Conservation (phyloP, 2,329 filamentous ascomycete species). For the Tolypocladium amazonense region DNA sequence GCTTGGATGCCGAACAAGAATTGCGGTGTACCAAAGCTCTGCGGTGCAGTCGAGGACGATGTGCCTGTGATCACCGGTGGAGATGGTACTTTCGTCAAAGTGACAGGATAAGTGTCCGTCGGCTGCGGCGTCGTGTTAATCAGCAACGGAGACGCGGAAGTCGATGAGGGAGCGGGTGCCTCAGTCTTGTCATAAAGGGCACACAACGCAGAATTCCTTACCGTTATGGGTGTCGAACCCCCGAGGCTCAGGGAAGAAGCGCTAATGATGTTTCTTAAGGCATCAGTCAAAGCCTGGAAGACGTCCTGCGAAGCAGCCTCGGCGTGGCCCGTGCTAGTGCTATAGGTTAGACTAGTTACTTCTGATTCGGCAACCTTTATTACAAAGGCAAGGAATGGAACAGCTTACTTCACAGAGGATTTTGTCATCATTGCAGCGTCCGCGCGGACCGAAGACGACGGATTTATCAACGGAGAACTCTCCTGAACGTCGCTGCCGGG, state of each 20-base stretch:
- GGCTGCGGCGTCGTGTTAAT: not conserved
- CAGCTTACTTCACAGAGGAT: not conserved
- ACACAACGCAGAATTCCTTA: not conserved
- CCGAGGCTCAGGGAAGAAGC: not conserved
- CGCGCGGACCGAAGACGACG: not conserved
- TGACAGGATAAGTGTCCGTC: no score
- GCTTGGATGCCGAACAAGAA: not conserved
- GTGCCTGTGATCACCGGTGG: not conserved
- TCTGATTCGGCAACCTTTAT: not conserved
- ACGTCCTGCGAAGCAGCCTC: not conserved
- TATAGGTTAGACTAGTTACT: not conserved
- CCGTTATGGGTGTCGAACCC: not conserved
- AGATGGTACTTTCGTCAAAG: not conserved
- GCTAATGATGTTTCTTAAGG: constrained; percentile 4
- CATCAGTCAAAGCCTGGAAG: constrained; percentile 7
- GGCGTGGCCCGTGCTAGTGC: not conserved
- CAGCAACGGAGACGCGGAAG: not conserved
- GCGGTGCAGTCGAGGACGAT: not conserved
- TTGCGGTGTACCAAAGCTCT: not conserved
- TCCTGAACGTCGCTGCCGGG: not conserved
- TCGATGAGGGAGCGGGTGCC: not conserved
- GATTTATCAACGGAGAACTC: not conserved
- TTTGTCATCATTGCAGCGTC: not conserved
- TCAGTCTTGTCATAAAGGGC: not conserved
- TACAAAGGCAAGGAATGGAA: not conserved